Percentiles rank a stretch among this genome's conserved stretches.
Conservation (phyloP, 73 alveolate species). For the Blepharisma japonicum region DNA sequence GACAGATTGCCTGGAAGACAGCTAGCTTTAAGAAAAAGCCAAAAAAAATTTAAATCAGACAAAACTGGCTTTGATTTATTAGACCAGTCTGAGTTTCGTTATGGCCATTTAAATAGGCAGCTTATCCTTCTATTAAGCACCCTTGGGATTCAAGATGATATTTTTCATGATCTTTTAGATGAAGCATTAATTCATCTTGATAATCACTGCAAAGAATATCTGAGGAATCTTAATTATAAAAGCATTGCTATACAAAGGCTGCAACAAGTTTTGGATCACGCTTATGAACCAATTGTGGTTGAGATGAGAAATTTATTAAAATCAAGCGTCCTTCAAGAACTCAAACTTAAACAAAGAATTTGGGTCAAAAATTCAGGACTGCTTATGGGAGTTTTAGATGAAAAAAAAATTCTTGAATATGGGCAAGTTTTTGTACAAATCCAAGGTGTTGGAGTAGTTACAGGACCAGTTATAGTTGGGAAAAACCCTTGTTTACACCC, state of each 20-base stretch:
- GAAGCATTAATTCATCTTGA: not conserved
- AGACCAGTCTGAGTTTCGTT: slow-evolving; percentile 18
- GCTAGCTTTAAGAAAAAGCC: slow-evolving; percentile 20
- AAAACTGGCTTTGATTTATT: slow-evolving; percentile 31
- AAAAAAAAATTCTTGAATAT: slow-evolving; percentile 51
- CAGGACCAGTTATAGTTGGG: slow-evolving; percentile 62
- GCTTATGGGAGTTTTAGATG: slow-evolving; percentile 81
- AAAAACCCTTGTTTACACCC: slow-evolving; percentile 89
- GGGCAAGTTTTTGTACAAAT: slow-evolving; percentile 64
- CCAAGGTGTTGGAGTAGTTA: slow-evolving; percentile 30
- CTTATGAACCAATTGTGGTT: slow-evolving; percentile 47
- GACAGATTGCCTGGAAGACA: not conserved
- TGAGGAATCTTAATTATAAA: not conserved
- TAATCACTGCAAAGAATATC: not conserved
- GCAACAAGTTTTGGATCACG: too few species aligned
- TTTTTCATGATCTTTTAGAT: slow-evolving; percentile 30
- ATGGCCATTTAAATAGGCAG: slow-evolving; percentile 39
- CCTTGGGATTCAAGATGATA: slow-evolving; percentile 34
- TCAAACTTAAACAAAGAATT: slow-evolving; percentile 64
- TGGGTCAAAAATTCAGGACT: slow-evolving; percentile 54
- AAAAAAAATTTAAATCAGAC: slow-evolving; percentile 35
- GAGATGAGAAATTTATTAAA: slow-evolving; percentile 34
- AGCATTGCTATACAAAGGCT: slow-evolving; percentile 12
- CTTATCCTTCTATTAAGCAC: slow-evolving; percentile 21
- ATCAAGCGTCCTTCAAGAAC: slow-evolving; percentile 29